Evolutionary conservation across 2,329 filamentous ascomycete genomes (phyloP), one percentile per base, ranked within the genome.

Genomic region (Apiospora aurea): DNA sequence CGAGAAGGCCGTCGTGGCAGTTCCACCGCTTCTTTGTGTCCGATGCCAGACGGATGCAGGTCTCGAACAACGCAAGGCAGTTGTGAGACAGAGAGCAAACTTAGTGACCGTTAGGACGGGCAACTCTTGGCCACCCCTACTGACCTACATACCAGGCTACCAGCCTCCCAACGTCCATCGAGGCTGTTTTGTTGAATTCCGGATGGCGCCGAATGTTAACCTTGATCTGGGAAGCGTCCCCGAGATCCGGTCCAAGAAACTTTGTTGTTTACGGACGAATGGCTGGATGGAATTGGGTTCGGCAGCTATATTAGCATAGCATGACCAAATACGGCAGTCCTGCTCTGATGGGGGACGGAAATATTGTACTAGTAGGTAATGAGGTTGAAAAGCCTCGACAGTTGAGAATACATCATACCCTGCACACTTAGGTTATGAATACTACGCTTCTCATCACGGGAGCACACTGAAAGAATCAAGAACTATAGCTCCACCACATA

Each of bases 31-130:
- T 61, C 16, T 38, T 34, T 38, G 53, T 34, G 10, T 16, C 3
- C 6, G 34, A 38, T 38, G 34, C 34, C 34, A 7, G 21, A 49
- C 1, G 46, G 46, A n/a, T 49, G 18, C 51, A 34, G 34, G 51
- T 57, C 51, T 57, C 26, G 51, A 34, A 34, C 26, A 18, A 61
- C 53, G 26, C 29, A 41, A 64, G 57, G 57, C 57, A 6, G 57
- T 24, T 41, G 57, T 64, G 57, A 64, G 57, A 64, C 57, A 64
- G 34, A 64, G 34, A 41, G 34, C 18, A 64, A 64, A 64, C 57
- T 41, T 29, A 41, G 29, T 38, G 18, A n/a, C 53, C 11, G 34
- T 41, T 64, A 18, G 34, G n/a, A 64, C n/a, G 16, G 34, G 57
- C 57, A 64, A 41, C 21, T 64, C n/a, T 24, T 64, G 41, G 21